phyloP scores from a whole-genome alignment of 441 rosid genomes.

The Populus tomentosa region DNA sequence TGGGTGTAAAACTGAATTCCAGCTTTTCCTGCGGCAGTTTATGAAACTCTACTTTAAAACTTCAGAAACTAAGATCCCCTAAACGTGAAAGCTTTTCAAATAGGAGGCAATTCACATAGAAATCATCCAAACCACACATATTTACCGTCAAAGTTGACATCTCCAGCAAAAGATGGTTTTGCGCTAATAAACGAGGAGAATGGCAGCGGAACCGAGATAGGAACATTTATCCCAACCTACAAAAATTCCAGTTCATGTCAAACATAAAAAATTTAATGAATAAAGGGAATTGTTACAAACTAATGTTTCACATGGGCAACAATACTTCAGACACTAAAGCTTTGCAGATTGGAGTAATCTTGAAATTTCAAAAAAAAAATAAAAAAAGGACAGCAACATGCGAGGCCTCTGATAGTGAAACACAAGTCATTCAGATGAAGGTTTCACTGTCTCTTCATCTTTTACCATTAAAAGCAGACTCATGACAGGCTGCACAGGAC shows the following conservation, averaged over 20 bases:
- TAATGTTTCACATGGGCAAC: neutral
- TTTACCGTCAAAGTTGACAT: slow-evolving; percentile 81
- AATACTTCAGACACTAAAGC: neutral
- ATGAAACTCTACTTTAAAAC: neutral
- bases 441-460: neutral
- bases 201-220: slow-evolving; percentile 81
- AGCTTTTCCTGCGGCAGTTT: slow-evolving; percentile 63
- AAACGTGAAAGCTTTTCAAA: neutral
- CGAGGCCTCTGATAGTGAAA: neutral
- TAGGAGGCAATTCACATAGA: neutral
- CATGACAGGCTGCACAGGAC: neutral
- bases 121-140: neutral
- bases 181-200: slow-evolving; percentile 76
- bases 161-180: slow-evolving; percentile 87
- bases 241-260: neutral
- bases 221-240: slow-evolving; percentile 89
- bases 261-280: neutral
- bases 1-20: slow-evolving; percentile 86
- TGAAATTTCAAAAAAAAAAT: neutral
- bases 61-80: neutral
- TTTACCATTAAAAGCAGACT: neutral
- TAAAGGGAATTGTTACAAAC: neutral
- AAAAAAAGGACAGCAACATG: neutral
- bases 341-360: neutral
- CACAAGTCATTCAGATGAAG: neutral